phyloP scores from a whole-genome alignment of 164 flowering plant species.

The Nymphaea thermarum region DNA sequence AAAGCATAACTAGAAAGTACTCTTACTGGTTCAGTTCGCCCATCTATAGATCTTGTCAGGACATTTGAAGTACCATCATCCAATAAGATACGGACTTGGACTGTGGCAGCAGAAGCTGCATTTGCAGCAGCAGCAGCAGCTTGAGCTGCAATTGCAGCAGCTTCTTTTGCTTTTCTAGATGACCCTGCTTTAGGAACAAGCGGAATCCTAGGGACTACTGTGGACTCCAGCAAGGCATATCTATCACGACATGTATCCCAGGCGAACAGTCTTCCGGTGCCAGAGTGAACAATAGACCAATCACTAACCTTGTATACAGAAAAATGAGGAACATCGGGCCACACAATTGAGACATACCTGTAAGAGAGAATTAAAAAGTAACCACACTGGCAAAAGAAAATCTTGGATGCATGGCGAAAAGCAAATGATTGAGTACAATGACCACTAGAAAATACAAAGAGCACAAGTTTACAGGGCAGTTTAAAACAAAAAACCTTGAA shows the following conservation, averaged over 20 bases:
- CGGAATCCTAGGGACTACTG: conserved; percentile 70
- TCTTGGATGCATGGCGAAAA: neutral
- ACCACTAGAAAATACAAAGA: too few relatives aligned
- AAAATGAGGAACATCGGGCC: conserved; percentile 98
- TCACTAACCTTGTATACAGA: conserved; percentile 87
- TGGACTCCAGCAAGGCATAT: conserved; percentile 88
- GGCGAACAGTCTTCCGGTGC: conserved; percentile 91
- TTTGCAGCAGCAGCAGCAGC: conserved; percentile 92
- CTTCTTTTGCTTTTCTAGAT: conserved; percentile 94
- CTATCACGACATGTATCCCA: conserved; percentile 98
- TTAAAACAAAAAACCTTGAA: too few relatives aligned
- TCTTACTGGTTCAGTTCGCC: conserved; percentile 81
- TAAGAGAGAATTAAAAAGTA: neutral
- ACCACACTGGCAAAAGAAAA: neutral
- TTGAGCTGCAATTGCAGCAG: conserved; percentile 94
- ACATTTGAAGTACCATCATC: conserved; percentile 97
- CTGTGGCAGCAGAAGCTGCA: conserved; percentile 80
- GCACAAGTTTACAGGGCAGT: too few relatives aligned
- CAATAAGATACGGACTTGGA: conserved; percentile 87
- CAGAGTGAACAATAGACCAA: conserved; percentile 97
- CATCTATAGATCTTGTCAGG: conserved; percentile 75
- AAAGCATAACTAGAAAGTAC: neutral
- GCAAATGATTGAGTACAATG: neutral
- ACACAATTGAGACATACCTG: conserved; percentile 90
- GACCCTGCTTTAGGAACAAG: conserved; percentile 76